phyloP scores from a whole-genome alignment of 1,284 basidiomycete genomes.

The Malassezia arunalokei region DNA sequence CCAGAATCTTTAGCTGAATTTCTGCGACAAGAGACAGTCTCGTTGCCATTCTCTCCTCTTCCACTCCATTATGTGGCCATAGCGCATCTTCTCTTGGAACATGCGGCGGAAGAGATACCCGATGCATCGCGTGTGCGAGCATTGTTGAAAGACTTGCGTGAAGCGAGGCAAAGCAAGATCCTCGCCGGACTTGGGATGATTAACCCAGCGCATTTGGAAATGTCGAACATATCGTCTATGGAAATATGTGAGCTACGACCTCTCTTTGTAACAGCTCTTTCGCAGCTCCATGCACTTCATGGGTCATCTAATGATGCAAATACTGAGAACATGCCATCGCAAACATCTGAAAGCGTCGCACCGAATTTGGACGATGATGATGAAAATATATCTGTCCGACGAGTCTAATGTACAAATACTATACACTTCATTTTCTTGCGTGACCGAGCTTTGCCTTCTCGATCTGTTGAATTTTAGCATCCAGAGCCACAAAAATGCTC shows the following conservation, averaged over 20 bases:
- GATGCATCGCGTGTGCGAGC: constrained; percentile 68
- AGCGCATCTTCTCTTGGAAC: constrained; percentile 74
- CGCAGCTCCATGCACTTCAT: constrained; percentile 24
- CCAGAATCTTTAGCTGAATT: constrained; percentile 3
- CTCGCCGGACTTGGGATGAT: constrained; percentile 59
- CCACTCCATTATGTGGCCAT: constrained; percentile 68
- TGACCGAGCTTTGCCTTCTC: background rate
- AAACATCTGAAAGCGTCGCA: background rate
- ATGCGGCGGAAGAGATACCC: constrained; percentile 75
- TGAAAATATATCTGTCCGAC: background rate
- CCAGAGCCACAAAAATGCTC: constrained; percentile 8
- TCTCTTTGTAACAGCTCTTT: constrained; percentile 36
- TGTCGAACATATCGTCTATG: constrained; percentile 41
- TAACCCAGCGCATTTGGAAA: constrained; percentile 54
- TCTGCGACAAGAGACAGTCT: constrained; percentile 7
- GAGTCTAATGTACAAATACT: background rate
- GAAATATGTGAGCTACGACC: constrained; percentile 38
- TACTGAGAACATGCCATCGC: background rate
- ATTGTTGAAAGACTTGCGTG: constrained; percentile 80
- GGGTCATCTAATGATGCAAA: background rate
- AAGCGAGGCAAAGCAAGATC: constrained; percentile 85
- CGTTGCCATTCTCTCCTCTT: constrained; percentile 45
- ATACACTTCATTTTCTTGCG: background rate
- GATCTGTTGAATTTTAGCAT: background rate
- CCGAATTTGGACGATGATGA: background rate